phyloP scores from a whole-genome alignment of 2,329 filamentous ascomycete genomes.

The Aplosporella prunicola region DNA sequence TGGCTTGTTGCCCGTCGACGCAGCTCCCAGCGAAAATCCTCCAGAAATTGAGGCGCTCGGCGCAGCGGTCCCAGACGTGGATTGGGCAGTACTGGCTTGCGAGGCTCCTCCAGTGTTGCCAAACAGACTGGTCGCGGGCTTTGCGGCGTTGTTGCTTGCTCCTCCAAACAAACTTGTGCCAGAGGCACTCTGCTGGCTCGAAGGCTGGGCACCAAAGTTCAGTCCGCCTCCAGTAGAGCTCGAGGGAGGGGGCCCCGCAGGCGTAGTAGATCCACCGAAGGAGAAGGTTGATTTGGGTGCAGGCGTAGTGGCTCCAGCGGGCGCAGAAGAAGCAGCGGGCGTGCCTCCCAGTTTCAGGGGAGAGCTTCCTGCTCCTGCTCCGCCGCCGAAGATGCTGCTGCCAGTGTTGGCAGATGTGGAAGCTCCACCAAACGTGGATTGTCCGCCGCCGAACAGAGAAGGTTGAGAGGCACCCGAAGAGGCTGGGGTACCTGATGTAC shows the following conservation, averaged over 20 bases:
- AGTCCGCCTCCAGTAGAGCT: slow-evolving; percentile 5
- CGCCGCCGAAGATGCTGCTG: slow-evolving; percentile 9
- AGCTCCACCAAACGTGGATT: slow-evolving; percentile 15
- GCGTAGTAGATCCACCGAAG: slow-evolving; percentile 27
- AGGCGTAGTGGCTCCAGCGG: slow-evolving; percentile 17
- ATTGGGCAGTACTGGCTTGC: slow-evolving; percentile 5
- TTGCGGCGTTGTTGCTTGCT: slow-evolving; percentile 13
- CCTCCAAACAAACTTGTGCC: slow-evolving; percentile 8
- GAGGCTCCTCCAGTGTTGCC: slow-evolving; percentile 12
- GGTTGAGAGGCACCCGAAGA: slow-evolving; percentile 16
- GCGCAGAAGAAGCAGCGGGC: not conserved
- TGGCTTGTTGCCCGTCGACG: slow-evolving; percentile 18
- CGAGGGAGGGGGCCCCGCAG: slow-evolving; percentile 27
- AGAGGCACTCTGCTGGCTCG: slow-evolving; percentile 1
- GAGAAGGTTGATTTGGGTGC: slow-evolving; percentile 28
- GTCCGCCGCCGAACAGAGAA: slow-evolving; percentile 18
- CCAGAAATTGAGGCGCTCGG: slow-evolving; percentile 15
- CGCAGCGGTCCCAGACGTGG: slow-evolving; percentile 15
- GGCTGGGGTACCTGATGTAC: not conserved
- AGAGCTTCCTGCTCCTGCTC: slow-evolving; percentile 1
- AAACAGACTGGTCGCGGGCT: slow-evolving; percentile 21
- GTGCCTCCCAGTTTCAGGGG: slow-evolving; percentile 3
- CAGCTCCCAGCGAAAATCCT: slow-evolving; percentile 18
- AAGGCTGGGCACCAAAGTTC: slow-evolving; percentile 2
- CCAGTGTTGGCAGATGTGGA: slow-evolving; percentile 12